Base-by-base conservation (phyloP, 164 flowering plant genomes). In the Vitis amurensis region DNA sequence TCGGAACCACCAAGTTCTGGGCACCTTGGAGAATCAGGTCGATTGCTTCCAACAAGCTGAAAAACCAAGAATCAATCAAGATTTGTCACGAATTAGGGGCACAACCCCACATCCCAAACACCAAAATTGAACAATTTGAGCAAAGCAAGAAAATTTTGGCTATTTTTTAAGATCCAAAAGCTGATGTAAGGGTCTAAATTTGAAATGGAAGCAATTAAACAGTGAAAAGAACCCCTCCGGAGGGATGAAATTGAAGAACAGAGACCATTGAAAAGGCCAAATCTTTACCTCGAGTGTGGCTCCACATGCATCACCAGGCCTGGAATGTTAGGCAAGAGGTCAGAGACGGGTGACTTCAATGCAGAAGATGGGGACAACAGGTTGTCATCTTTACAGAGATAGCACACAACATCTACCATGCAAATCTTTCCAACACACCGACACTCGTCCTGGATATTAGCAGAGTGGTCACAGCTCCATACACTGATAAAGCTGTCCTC, bases 361-460 rank as follows among this genome's bases (percentile, higher is more conserved):
- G 98, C 96, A 59, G 76, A 30, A 16, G 76, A 64, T 16, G 96
- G 97, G 29, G 85, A 80, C 37, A 52, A 31, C 2, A 85, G 66
- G 63, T 87, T 90, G 64, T 85, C 90, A 2, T 87, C 89, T 62
- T 66, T 63, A 51, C 83, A 84, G 55, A 95, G 86, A 73, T 63
- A 89, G 68, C 91, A 88, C 6, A 91, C 79, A 14, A 95, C 73
- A 73, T 95, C 96, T 23, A 88, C 98, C 89, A 89, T 91, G 81
- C 87, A 91, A 13, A 95, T 44, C 73, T 88, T 95, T 15, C 98
- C 99, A 2, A 90, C 78, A 56, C 99, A 95, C 2, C 72, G 44
- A 75, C 95, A 89, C 31, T 59, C 74, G 1, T 19, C 74, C 9
- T 7, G 23, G 3, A 44, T 59, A 9, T 50, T 30, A 19, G 76